A percentile compares a stretch with the other conserved stretches of the same genome.
phyloP scores from a whole-genome alignment of 2,329 filamentous ascomycete genomes.

The Xylaria sp. region DNA sequence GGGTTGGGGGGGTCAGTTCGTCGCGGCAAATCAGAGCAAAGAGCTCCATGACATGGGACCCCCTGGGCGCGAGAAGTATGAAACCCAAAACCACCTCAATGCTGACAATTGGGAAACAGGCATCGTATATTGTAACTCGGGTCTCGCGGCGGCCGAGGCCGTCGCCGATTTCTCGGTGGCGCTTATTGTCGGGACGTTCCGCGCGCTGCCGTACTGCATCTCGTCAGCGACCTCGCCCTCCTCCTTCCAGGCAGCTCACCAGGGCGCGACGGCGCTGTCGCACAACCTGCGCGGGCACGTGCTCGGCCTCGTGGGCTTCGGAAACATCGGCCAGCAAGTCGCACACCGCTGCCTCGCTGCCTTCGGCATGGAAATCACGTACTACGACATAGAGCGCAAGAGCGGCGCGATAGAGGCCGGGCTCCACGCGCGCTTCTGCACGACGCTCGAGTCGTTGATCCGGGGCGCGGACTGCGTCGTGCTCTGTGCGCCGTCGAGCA shows the following conservation, averaged over 20 bases:
- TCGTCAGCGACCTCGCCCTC: constrained; percentile 59
- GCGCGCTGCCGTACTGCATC: constrained; percentile 72
- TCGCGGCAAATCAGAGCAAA: not conserved
- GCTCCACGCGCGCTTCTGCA: constrained; percentile 61
- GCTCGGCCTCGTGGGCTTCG: constrained; percentile 75
- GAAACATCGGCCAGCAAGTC: constrained; percentile 71
- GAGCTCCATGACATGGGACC: not conserved
- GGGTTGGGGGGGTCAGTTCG: not conserved
- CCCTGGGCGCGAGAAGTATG: not conserved
- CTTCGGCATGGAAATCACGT: constrained; percentile 74
- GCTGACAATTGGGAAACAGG: constrained; percentile 51
- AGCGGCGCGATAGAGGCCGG: constrained; percentile 53
- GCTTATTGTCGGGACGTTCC: constrained; percentile 75
- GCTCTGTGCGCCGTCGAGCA: constrained; percentile 66
- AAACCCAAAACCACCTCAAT: not conserved
- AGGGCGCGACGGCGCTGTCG: constrained; percentile 66
- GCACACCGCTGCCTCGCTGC: constrained; percentile 66
- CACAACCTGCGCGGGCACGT: constrained; percentile 70
- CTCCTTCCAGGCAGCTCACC: constrained; percentile 65
- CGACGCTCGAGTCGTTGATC: constrained; percentile 63
- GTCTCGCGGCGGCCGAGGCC: constrained; percentile 74
- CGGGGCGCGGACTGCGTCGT: constrained; percentile 67
- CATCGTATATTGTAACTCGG: constrained; percentile 78
- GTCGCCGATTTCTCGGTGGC: constrained; percentile 78
- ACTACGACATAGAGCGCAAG: constrained; percentile 68